A percentile compares a stretch with the other conserved stretches of the same genome.
These are phyloP conservation scores for Gossypium raimondii DNA, from an alignment of 345 rosid genomes.

Conservation along the genomic window DNA sequence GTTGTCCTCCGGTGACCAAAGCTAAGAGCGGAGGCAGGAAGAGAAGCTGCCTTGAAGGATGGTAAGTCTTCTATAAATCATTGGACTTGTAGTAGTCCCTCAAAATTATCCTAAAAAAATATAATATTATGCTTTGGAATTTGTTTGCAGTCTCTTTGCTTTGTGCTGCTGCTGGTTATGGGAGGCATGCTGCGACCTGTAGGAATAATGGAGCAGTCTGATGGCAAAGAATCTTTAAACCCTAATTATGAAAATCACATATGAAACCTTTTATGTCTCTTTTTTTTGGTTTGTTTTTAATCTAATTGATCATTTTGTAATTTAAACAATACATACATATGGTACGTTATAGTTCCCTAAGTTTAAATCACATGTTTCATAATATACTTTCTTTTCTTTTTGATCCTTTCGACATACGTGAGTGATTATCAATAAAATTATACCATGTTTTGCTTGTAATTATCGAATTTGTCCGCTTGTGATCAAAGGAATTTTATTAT, in stretches of 20 bases:
- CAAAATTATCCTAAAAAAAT: too few species aligned
- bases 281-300: neutral
- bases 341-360: neutral
- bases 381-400: too few species aligned
- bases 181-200: slow-evolving; percentile 14
- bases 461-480: neutral
- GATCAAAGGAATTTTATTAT: neutral
- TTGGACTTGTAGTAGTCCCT: too few species aligned
- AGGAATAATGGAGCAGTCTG: neutral
- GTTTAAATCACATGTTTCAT: neutral
- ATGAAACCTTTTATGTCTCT: neutral
- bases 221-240: neutral
- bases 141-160: slow-evolving; percentile 6
- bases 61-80: neutral
- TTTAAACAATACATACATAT: neutral
- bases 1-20: neutral
- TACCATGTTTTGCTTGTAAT: neutral
- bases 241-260: neutral
- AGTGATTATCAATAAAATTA: neutral
- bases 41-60: neutral
- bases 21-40: neutral
- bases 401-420: too few species aligned
- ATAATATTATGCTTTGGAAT: neutral
- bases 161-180: slow-evolving; percentile 17
- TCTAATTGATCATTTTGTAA: neutral